These are phyloP conservation scores for Nematocida parisii DNA, from an alignment of 371 early-diverging fungal species.

Conservation along the genomic window DNA sequence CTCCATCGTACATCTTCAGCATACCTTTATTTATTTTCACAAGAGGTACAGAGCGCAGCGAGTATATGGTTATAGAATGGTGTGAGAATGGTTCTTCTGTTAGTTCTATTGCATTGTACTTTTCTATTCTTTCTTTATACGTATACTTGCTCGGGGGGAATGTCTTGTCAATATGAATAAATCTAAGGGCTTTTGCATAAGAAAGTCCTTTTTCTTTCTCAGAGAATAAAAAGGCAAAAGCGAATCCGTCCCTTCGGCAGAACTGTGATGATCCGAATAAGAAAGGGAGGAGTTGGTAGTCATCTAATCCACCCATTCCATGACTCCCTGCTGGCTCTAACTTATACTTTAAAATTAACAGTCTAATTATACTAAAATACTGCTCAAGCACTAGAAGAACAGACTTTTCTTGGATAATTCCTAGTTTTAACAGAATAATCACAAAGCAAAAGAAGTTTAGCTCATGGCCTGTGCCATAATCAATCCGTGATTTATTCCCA, in stretches of 20 bases:
- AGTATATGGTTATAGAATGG: constrained; percentile 43
- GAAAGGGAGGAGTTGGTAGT: constrained; percentile 93
- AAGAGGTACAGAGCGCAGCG: constrained; percentile 72
- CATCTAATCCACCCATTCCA: constrained; percentile 97
- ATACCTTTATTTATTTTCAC: constrained; percentile 85
- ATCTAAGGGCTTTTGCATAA: constrained; percentile 44
- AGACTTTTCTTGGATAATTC: constrained; percentile 51
- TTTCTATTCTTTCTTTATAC: constrained; percentile 24
- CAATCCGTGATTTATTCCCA: constrained; percentile 88
- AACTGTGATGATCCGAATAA: constrained; percentile 86
- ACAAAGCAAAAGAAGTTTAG: constrained; percentile 86
- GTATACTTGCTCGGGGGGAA: constrained; percentile 30
- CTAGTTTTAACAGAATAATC: constrained; percentile 65
- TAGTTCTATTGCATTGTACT: constrained; percentile 3
- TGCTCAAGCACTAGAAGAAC: constrained; percentile 74
- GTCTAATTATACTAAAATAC: constrained; percentile 81
- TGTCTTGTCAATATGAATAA: constrained; percentile 41
- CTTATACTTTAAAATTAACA: constrained; percentile 82
- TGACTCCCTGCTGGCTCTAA: constrained; percentile 96
- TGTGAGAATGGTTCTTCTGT: constrained; percentile 21
- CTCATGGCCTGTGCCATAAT: constrained; percentile 99
- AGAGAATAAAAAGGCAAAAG: constrained; percentile 29
- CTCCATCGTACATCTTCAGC: constrained; percentile 88
- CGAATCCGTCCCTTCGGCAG: constrained; percentile 31
- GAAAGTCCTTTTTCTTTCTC: constrained; percentile 10